Evolutionary conservation across 129 eudicot species (phyloP).

Genomic region (Mikania micrantha): DNA sequence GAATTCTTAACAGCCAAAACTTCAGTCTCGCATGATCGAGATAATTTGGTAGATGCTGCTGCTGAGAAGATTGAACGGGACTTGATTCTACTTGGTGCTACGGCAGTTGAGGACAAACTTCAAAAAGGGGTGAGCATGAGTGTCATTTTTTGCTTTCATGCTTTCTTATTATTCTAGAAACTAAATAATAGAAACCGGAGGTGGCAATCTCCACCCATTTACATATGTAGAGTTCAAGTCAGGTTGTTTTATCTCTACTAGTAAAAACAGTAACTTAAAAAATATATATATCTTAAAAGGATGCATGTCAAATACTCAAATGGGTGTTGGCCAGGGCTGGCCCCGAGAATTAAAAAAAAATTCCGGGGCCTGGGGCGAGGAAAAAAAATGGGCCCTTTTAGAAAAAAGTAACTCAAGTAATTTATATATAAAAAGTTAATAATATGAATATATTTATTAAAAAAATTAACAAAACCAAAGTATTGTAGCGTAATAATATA

Average conservation of each 20-base stretch:
- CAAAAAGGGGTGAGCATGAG: conserved; percentile 75
- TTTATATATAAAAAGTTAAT: too few species aligned
- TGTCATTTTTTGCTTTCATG: not conserved
- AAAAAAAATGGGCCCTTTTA: too few species aligned
- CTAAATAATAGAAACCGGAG: too few species aligned
- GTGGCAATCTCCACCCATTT: not conserved
- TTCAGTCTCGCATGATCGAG: conserved; percentile 67
- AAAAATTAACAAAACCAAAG: too few species aligned
- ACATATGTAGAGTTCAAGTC: not conserved
- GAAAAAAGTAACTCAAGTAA: too few species aligned
- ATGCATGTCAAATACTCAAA: not conserved
- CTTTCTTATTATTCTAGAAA: not conserved
- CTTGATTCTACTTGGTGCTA: conserved; percentile 87
- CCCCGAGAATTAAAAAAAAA: too few species aligned
- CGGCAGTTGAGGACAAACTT: conserved; percentile 96
- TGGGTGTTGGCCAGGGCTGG: not conserved
- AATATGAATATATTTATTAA: too few species aligned
- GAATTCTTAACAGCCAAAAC: conserved; percentile 65
- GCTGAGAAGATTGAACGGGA: conserved; percentile 83
- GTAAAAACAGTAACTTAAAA: not conserved
- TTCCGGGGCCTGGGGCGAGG: too few species aligned
- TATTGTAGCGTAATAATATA: too few species aligned
- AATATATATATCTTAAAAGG: not conserved
- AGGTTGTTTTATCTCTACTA: not conserved
- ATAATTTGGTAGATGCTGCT: conserved; percentile 65